Evolutionary conservation across 495 filamentous ascomycete species (phyloP).

Genomic region (Penicillium verhagenii): DNA sequence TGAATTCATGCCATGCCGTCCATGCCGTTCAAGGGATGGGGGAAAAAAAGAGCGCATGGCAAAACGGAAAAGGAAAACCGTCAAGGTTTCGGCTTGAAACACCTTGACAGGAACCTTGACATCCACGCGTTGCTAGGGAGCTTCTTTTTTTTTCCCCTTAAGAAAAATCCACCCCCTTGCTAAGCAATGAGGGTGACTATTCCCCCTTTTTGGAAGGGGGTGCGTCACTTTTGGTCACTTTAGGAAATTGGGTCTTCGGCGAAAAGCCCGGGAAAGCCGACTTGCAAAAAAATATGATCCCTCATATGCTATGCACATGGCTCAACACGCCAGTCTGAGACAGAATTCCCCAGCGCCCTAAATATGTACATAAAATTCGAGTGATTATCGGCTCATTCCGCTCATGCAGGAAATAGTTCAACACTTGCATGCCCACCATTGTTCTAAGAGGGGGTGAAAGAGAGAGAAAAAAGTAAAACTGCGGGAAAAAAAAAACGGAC

Average conservation of each 20-base stretch:
- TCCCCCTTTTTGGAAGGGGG: neutral
- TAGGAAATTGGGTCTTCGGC: too few relatives aligned
- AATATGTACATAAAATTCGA: slow-evolving; percentile 18
- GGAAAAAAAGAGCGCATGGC: neutral
- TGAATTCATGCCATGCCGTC: slow-evolving; percentile 17
- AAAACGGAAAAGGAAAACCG: too few relatives aligned
- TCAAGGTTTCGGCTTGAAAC: slow-evolving; percentile 14
- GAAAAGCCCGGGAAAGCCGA: neutral
- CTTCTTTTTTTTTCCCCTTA: too few relatives aligned
- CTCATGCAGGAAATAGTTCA: slow-evolving; percentile 7
- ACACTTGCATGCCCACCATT: neutral
- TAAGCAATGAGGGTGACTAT: neutral
- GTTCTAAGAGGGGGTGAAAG: neutral
- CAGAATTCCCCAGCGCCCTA: slow-evolving; percentile 11
- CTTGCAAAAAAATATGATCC: slow-evolving; percentile 18
- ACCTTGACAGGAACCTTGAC: slow-evolving; percentile 16
- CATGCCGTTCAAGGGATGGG: slow-evolving; percentile 17
- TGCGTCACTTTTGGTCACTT: neutral
- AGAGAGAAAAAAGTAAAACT: too few relatives aligned
- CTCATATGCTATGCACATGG: slow-evolving; percentile 26
- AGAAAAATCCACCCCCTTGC: too few relatives aligned
- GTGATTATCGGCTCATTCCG: slow-evolving; percentile 16
- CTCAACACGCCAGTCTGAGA: slow-evolving; percentile 10
- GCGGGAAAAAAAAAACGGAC: neutral
- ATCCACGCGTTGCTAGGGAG: slow-evolving; percentile 13